Evolutionary conservation across 768 basidiomycete genomes (phyloP), one percentile per base, ranked within the genome.

Genomic region (Lyophyllum atratum): DNA sequence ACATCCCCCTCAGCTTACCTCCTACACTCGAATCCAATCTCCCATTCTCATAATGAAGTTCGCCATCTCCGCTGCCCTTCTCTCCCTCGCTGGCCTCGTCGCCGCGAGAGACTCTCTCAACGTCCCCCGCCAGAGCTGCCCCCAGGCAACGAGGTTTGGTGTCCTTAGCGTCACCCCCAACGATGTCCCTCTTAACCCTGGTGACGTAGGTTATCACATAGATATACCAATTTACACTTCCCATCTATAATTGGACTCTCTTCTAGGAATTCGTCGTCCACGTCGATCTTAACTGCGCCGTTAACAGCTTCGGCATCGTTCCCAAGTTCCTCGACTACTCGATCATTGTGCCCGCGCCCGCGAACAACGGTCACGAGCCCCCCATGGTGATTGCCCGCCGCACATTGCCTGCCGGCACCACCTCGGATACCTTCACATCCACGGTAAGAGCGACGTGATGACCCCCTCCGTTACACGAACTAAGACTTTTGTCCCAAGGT

Each of bases 281-380:
- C n/a, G 53, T 55, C 7, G 43, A 62, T 34, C 43, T 58, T 19
- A 43, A 45, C 26, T 59, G 56, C 37, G 58, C 24, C 4, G 34
- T 57, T 31, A 34, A 51, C 19, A 3, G 19, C 19, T 59, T 59
- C 15, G 53, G 53, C 7, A 55, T 59, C 6, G 15, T 28, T 15
- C 55, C 58, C 37, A 50, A 42, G 26, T 56, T 37, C 51, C 51
- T 62, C 19, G 58, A 62, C 45, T 59, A 57, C 26, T 43, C 42
- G 3, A 54, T 61, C 11, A 17, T 50, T 15, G 60, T 61, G 29
- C 53, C 49, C 14, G 34, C 12, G 0, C n/a, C 31, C 1, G 34
- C 28, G 1, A 61, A 61, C 52, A 61, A 61, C 15, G 60, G 60
- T 21, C 53, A 61, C 28, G 56, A 61, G 33, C 52, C 52, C 14